These are phyloP conservation scores for Leccinum disarticulatum DNA, from an alignment of 768 basidiomycete species.

Conservation along the genomic window DNA sequence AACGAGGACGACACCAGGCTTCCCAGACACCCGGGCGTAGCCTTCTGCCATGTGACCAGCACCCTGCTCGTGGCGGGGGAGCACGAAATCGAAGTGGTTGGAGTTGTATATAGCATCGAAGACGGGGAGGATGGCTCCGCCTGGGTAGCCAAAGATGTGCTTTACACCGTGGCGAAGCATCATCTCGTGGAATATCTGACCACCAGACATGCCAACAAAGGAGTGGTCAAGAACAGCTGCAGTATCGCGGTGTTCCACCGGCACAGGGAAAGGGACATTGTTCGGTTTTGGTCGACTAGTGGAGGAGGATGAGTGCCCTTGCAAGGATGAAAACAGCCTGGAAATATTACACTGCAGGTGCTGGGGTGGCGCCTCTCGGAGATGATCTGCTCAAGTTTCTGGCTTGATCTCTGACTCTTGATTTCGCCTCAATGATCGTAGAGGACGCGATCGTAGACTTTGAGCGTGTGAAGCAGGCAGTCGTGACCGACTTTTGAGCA, in stretches of 20 bases:
- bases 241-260: conserved; percentile 39
- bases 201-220: conserved; percentile 93
- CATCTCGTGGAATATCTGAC: conserved; percentile 99
- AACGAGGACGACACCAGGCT: conserved; percentile 96
- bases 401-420: conserved; percentile 75
- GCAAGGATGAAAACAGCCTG: not conserved
- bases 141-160: conserved; percentile 97
- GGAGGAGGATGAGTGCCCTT: conserved; percentile 45
- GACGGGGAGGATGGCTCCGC: conserved; percentile 98
- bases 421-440: conserved; percentile 77
- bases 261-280: conserved; percentile 37
- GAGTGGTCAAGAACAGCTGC: conserved; percentile 67
- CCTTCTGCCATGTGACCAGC: conserved; percentile 99
- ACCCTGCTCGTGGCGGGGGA: conserved; percentile 97
- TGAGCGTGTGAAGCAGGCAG: conserved; percentile 42
- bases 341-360: conserved; percentile 56
- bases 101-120: conserved; percentile 99
- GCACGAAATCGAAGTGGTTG: conserved; percentile 89
- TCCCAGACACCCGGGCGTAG: conserved; percentile 95
- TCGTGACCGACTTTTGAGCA: conserved; percentile 37
- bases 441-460: conserved; percentile 49
- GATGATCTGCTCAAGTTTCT: conserved; percentile 73
- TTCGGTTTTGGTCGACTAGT: conserved; percentile 47
- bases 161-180: conserved; percentile 96
- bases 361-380: conserved; percentile 56